These are phyloP conservation scores for Rubus parviflorus DNA, from an alignment of 306 rosid genomes.

Conservation along the genomic window DNA sequence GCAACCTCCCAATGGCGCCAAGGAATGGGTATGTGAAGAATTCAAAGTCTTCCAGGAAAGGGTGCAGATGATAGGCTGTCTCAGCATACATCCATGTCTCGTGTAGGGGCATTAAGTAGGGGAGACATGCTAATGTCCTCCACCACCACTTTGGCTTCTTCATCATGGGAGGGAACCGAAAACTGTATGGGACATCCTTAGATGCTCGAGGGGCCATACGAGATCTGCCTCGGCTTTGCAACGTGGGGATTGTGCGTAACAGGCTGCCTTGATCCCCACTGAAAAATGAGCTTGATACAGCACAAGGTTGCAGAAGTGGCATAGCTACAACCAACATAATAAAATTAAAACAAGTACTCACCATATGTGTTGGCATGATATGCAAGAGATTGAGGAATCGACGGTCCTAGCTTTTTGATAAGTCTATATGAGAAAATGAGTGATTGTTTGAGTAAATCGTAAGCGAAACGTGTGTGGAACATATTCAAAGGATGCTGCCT, in stretches of 20 bases:
- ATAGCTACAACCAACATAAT: conserved; percentile 34
- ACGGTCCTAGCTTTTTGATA: not conserved
- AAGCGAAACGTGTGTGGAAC: not conserved
- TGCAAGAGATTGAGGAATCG: not conserved
- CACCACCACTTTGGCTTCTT: conserved; percentile 95
- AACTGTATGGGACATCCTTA: conserved; percentile 75
- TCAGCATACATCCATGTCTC: conserved; percentile 98
- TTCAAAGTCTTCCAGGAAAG: conserved; percentile 61
- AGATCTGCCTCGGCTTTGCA: conserved; percentile 39
- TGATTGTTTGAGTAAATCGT: not conserved
- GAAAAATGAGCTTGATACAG: conserved; percentile 51
- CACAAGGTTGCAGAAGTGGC: conserved; percentile 47
- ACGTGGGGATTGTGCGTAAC: conserved; percentile 45
- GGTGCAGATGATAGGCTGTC: conserved; percentile 86
- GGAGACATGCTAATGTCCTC: conserved; percentile 88
- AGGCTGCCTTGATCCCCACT: conserved; percentile 57
- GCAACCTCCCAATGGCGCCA: conserved; percentile 65
- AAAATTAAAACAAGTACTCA: conserved; percentile 5
- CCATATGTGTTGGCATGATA: not conserved
- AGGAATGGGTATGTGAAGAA: conserved; percentile 83
- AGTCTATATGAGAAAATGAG: not conserved
- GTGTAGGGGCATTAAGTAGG: conserved; percentile 92
- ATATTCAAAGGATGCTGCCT: not conserved
- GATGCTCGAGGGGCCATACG: conserved; percentile 55
- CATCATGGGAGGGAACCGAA: conserved; percentile 87